Evolutionary conservation across 2,329 filamentous ascomycete genomes (phyloP), one percentile per base, ranked within the genome.

Genomic region (Orbilia javanica): DNA sequence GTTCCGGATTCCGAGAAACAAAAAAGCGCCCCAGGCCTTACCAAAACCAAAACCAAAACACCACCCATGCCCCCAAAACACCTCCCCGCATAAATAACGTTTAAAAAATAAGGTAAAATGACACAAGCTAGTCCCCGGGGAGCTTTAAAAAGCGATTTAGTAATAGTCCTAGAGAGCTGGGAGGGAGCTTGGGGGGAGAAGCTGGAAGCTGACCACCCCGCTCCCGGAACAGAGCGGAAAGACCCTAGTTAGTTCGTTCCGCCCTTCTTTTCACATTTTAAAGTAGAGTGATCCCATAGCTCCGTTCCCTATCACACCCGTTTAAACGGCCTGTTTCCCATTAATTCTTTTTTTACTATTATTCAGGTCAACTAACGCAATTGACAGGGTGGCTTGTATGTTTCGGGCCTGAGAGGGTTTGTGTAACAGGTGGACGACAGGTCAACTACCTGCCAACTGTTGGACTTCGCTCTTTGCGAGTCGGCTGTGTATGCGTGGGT

Each of bases 211-310:
- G 4, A 22, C 29, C 62, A 48, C 67, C 67, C 67, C 67, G 67
- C 67, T 63, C 67, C 67, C 67, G 67, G 67, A 70, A 70, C 67
- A 7, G 20, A 62, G 67, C 67, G 67, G 67, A 70, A 70, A 57
- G 36, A 36, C 22, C 52, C 52, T 50, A 36, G 63, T 39, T 20
- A 22, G 11, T 31, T 22, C 25, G 22, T 4, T 20, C 22, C 31
- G 27, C 22, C 22, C 50, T 29, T 25, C 31, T 42, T 20, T 46
- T 31, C 10, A 8, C 50, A 53, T 27, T 31, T n/a, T 29, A 63
- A 15, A 13, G 25, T 22, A 31, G 22, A 48, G 27, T 48, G 27
- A 36, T 27, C 20, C 8, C 13, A 5, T 29, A 48, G 44, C n/a
- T n/a, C n/a, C n/a, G n/a, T 50, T 52, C 2, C 10, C 6, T 20